Evolutionary conservation across 805 yeast genomes (phyloP).

Genomic region (Ogataea pignaliae): DNA sequence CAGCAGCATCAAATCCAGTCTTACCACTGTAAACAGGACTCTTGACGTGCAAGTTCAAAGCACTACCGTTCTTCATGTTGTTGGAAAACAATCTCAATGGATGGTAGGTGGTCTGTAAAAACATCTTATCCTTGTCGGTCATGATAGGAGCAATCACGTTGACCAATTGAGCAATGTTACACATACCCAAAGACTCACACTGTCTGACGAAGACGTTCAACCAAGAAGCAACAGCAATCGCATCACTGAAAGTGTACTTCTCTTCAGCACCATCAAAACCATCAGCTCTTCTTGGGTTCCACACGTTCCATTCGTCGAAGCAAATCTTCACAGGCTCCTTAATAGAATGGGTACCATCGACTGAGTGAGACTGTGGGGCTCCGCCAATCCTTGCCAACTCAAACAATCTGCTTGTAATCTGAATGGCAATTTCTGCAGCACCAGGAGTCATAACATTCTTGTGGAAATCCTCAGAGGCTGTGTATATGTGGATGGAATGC

Average conservation of each 20-base stretch:
- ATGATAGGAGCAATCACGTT: slow-evolving; percentile 34
- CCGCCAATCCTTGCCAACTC: slow-evolving; percentile 27
- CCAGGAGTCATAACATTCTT: slow-evolving; percentile 27
- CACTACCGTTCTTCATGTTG: slow-evolving; percentile 29
- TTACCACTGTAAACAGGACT: slow-evolving; percentile 26
- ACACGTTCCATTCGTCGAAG: slow-evolving; percentile 35
- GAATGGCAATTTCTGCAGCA: slow-evolving; percentile 32
- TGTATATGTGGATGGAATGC: slow-evolving; percentile 32
- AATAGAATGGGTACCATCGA: slow-evolving; percentile 7
- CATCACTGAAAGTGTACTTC: slow-evolving; percentile 28
- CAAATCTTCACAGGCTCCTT: slow-evolving; percentile 24
- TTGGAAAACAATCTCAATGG: slow-evolving; percentile 28
- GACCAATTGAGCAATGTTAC: slow-evolving; percentile 32
- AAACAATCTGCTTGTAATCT: slow-evolving; percentile 24
- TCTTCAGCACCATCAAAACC: slow-evolving; percentile 31
- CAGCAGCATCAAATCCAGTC: slow-evolving; percentile 17
- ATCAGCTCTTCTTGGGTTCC: slow-evolving; percentile 32
- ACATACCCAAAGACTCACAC: slow-evolving; percentile 28
- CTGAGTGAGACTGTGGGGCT: slow-evolving; percentile 4
- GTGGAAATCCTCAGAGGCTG: slow-evolving; percentile 22
- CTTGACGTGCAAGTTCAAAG: slow-evolving; percentile 27
- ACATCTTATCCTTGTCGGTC: slow-evolving; percentile 23
- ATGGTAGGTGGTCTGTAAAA: slow-evolving; percentile 29
- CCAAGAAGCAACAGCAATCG: slow-evolving; percentile 33
- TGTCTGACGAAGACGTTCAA: slow-evolving; percentile 32